These are phyloP conservation scores for Monosporascus cannonballus DNA, from an alignment of 2,329 filamentous ascomycete species.

Conservation along the genomic window DNA sequence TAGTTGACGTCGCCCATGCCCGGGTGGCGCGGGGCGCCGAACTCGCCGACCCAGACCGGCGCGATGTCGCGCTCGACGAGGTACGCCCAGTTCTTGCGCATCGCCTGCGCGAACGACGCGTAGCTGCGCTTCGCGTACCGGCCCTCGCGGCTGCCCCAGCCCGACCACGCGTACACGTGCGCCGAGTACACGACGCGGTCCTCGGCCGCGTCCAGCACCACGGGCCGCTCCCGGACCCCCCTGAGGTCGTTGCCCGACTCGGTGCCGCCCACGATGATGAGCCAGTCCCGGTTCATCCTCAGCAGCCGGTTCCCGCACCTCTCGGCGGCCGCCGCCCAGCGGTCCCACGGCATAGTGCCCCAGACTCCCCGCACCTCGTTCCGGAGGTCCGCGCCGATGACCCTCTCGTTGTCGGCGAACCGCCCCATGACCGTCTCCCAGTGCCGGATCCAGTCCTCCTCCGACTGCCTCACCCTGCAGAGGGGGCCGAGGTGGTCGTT, in stretches of 20 bases:
- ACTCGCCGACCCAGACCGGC: conserved; percentile 65
- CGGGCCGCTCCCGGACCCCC: conserved; percentile 47
- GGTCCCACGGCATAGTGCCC: conserved; percentile 62
- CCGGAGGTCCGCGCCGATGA: conserved; percentile 60
- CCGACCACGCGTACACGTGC: conserved; percentile 65
- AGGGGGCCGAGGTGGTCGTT: conserved; percentile 57
- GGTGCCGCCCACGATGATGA: conserved; percentile 63
- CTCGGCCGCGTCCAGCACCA: conserved; percentile 45
- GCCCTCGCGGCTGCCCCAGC: conserved; percentile 57
- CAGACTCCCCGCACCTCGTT: conserved; percentile 65
- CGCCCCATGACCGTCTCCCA: conserved; percentile 60
- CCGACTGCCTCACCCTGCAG: conserved; percentile 57
- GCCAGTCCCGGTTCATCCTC: conserved; percentile 54
- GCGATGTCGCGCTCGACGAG: conserved; percentile 49
- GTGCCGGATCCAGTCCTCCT: conserved; percentile 59
- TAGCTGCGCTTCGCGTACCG: conserved; percentile 57
- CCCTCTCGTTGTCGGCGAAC: conserved; percentile 51
- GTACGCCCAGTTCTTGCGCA: conserved; percentile 62
- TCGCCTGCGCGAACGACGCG: conserved; percentile 54
- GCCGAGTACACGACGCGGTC: conserved; percentile 59
- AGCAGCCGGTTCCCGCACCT: conserved; percentile 55
- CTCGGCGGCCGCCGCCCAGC: conserved; percentile 60
- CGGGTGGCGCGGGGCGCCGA: conserved; percentile 51
- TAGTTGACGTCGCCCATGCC: conserved; percentile 55
- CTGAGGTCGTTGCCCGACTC: conserved; percentile 61